Percentiles rank a stretch among this genome's conserved stretches.
Evolutionary conservation across 225 moss, liverwort and hornwort species (phyloP).

Genomic region (Sphagnum contortum): DNA sequence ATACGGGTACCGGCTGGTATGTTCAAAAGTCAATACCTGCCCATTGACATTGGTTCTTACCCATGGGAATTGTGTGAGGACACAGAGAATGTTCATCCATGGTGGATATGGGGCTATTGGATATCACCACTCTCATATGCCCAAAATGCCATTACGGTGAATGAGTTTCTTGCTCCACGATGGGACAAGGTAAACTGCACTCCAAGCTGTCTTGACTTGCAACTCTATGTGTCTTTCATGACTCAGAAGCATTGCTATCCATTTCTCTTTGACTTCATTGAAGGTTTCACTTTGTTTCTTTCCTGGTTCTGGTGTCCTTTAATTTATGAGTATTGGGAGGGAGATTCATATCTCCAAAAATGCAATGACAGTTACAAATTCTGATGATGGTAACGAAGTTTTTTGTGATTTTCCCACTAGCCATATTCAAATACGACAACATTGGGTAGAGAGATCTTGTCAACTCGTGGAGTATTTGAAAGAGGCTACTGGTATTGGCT

Average conservation of each 20-base stretch:
- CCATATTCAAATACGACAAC: background rate
- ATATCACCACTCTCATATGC: constrained; percentile 61
- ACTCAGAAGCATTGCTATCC: too few relatives aligned
- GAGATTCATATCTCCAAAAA: too few relatives aligned
- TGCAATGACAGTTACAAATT: background rate
- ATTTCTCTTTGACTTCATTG: background rate
- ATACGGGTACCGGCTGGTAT: too few relatives aligned
- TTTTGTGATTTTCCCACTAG: constrained; percentile 4
- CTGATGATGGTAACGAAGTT: constrained; percentile 20
- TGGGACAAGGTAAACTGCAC: constrained; percentile 29
- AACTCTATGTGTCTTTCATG: too few relatives aligned
- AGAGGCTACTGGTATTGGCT: constrained; percentile 60
- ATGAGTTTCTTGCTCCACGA: constrained; percentile 53
- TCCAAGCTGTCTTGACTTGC: background rate
- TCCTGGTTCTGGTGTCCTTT: too few relatives aligned
- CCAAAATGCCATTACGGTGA: constrained; percentile 41
- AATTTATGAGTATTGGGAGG: too few relatives aligned
- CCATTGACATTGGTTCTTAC: too few relatives aligned
- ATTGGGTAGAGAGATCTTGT: constrained; percentile 31
- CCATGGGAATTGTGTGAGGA: too few relatives aligned
- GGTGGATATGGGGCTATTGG: constrained; percentile 71
- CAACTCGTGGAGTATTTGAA: constrained; percentile 41
- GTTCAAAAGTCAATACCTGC: too few relatives aligned
- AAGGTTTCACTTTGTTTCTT: too few relatives aligned
- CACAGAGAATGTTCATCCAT: constrained; percentile 39